Evolutionary conservation across 495 filamentous ascomycete genomes (phyloP).

Genomic region (Aspergillus saccharolyticus): DNA sequence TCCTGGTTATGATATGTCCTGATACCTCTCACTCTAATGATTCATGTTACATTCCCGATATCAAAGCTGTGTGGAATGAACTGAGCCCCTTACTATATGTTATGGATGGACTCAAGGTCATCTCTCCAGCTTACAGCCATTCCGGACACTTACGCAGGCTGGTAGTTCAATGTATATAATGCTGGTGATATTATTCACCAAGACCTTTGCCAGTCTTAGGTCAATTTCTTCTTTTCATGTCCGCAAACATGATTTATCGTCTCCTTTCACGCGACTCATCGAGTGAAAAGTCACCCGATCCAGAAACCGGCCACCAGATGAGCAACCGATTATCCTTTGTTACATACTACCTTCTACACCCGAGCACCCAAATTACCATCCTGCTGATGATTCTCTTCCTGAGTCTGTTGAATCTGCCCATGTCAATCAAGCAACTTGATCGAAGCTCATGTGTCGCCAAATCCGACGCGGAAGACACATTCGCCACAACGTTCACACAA

Average conservation of each 20-base stretch:
- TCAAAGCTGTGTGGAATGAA: not conserved
- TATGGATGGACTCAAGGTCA: too few species aligned
- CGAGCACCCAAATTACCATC: not conserved
- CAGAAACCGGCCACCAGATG: not conserved
- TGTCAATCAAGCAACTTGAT: not conserved
- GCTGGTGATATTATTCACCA: not conserved
- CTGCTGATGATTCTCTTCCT: not conserved
- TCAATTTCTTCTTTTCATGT: not conserved
- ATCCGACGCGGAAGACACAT: not conserved
- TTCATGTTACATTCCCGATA: not conserved
- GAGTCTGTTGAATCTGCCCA: not conserved
- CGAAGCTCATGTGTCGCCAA: not conserved
- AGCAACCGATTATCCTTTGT: not conserved
- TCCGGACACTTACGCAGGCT: not conserved
- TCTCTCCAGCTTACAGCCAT: too few species aligned
- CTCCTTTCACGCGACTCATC: not conserved
- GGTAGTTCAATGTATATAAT: not conserved
- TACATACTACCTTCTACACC: not conserved
- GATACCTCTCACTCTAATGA: not conserved
- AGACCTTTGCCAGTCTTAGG: not conserved
- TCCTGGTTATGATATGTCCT: not conserved
- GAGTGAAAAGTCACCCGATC: not conserved
- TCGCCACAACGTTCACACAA: not conserved
- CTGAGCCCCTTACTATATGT: not conserved
- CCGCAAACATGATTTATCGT: not conserved